phyloP scores from a whole-genome alignment of 768 basidiomycete species.

The Termitomyces sp. region DNA sequence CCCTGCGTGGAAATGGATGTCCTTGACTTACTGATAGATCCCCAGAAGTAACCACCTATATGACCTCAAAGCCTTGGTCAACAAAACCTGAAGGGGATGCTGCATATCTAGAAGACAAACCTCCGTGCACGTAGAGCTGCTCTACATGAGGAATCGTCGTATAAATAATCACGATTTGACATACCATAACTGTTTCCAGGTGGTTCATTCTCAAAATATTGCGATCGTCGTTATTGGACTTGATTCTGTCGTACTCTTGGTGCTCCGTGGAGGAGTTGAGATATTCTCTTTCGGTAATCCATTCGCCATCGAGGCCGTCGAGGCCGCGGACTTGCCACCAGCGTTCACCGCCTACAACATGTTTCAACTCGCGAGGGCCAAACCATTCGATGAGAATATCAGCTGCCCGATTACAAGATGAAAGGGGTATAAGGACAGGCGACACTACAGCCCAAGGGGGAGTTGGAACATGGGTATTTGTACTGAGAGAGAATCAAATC shows the following conservation, averaged over 20 bases:
- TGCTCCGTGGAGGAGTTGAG: constrained; percentile 13
- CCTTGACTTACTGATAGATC: not conserved
- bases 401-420: constrained; percentile 38
- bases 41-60: not conserved
- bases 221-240: not conserved
- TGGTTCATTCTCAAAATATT: not conserved
- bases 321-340: constrained; percentile 84
- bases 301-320: constrained; percentile 61
- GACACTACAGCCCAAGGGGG: constrained; percentile 61
- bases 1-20: too few relatives aligned
- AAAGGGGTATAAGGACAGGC: constrained; percentile 51
- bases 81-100: not conserved
- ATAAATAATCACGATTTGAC: too few relatives aligned
- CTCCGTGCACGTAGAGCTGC: constrained; percentile 1
- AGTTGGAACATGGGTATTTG: constrained; percentile 65
- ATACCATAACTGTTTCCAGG: not conserved
- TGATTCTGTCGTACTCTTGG: not conserved
- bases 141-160: not conserved
- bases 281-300: constrained; percentile 50
- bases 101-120: not conserved
- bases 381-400: not conserved
- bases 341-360: constrained; percentile 66
- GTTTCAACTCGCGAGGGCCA: constrained; percentile 49
- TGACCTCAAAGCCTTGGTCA: not conserved
- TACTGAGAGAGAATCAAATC: constrained; percentile 24